A percentile compares a stretch with the other conserved stretches of the same genome.
Conservation (phyloP, 2,329 filamentous ascomycete genomes). For the Camptophora hylomeconis region DNA sequence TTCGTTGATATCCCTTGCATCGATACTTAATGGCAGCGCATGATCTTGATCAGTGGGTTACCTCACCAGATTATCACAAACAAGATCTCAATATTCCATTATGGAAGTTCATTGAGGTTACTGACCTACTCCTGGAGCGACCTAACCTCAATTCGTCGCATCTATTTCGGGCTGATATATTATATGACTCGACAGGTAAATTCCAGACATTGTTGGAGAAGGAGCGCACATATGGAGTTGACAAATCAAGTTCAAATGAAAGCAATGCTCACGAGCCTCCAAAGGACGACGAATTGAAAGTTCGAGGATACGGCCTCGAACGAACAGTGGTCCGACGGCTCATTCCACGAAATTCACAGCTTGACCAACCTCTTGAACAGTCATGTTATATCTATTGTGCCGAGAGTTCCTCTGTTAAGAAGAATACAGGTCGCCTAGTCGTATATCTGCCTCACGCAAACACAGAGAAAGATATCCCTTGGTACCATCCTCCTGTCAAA, state of each 20-base stretch:
- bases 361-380: slow-evolving; percentile 66
- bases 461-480: slow-evolving; percentile 54
- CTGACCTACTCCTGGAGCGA: slow-evolving; percentile 35
- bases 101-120: slow-evolving; percentile 37
- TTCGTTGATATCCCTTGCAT: no score
- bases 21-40: no score
- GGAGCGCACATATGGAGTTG: slow-evolving; percentile 15
- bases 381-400: slow-evolving; percentile 59
- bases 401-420: background rate
- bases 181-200: slow-evolving; percentile 37
- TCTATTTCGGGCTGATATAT: slow-evolving; percentile 48
- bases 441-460: slow-evolving; percentile 66
- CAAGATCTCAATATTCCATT: no score
- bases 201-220: slow-evolving; percentile 23
- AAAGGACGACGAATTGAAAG: slow-evolving; percentile 16
- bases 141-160: slow-evolving; percentile 46
- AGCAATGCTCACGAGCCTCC: slow-evolving; percentile 8
- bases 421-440: slow-evolving; percentile 35
- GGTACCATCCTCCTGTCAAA: slow-evolving; percentile 71
- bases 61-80: no score
- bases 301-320: slow-evolving; percentile 32
- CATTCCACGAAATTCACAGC: slow-evolving; percentile 66
- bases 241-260: slow-evolving; percentile 4
- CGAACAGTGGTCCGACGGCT: slow-evolving; percentile 62
- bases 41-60: no score